Base-by-base conservation (phyloP, 805 yeast genomes). In the Kurtzmaniella cleridarum region DNA sequence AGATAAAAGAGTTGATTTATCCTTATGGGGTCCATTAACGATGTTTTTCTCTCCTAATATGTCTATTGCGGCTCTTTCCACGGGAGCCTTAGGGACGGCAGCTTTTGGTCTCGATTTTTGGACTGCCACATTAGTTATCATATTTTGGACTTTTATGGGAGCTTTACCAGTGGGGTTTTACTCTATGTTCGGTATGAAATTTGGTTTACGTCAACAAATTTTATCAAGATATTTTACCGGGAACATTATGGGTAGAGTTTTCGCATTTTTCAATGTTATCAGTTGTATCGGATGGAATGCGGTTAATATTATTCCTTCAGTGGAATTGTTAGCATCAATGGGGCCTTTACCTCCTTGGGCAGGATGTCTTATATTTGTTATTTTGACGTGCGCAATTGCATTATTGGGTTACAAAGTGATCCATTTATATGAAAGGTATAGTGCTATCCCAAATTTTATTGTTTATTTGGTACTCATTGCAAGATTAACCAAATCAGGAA, bases 151-250 rank as follows among this genome's bases (percentile, higher is more conserved):
- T 32, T 38, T 62, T 14, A 48, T 64, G 41, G 70, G 71, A 14
- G 62, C 59, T 7, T 16, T 60, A 30, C 67, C 71, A 2, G 70
- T 66, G 29, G 71, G 69, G 3, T 60, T 60, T 40, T 64, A 55
- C 43, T 56, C 69, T 27, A 46, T 56, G 10, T 62, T 66, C 39
- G 69, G 70, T 16, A 56, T 57, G 47, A 60, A 55, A 41, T 55
- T 62, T 43, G 72, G 72, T n/a, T 56, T 66, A 42, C 59, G 72
- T 43, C 66, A 61, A 42, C 59, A 57, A 41, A 51, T 60, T 27
- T 43, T 60, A 31, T 53, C 61, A 12, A 50, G 63, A 23, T 60
- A 52, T 39, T 55, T 59, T 33, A 57, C 61, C 2, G 66, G 66
- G 9, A 55, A 55, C 34, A 41, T 54, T 33, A 54, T 59, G 53